phyloP scores from a whole-genome alignment of 768 basidiomycete genomes.

The Mycena floridula region DNA sequence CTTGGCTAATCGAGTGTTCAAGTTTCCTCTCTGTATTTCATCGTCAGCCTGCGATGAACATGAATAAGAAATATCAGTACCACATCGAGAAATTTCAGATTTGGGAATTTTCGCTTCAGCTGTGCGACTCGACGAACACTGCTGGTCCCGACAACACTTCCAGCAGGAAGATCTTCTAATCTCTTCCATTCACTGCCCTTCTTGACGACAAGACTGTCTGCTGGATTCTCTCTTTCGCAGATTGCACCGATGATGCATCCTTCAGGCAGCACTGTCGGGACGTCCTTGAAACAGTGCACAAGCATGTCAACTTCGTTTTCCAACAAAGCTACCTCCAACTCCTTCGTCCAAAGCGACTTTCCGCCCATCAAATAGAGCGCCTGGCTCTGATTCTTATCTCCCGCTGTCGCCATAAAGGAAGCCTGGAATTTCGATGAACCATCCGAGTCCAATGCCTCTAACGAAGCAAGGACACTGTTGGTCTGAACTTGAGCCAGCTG shows the following conservation, averaged over 20 bases:
- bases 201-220: constrained; percentile 86
- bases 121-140: constrained; percentile 92
- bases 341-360: constrained; percentile 95
- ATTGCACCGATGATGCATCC: constrained; percentile 86
- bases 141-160: constrained; percentile 92
- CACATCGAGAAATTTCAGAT: constrained; percentile 78
- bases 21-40: constrained; percentile 65
- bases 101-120: constrained; percentile 69
- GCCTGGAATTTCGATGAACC: constrained; percentile 37
- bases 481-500: constrained; percentile 90
- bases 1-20: constrained; percentile 94
- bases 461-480: constrained; percentile 62
- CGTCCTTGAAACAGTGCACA: constrained; percentile 89
- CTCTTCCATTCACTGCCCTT: constrained; percentile 58
- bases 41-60: neutral
- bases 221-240: constrained; percentile 80
- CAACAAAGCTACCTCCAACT: constrained; percentile 82
- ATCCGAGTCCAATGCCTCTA: constrained; percentile 45
- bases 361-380: constrained; percentile 84
- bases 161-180: constrained; percentile 79
- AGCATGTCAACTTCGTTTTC: constrained; percentile 80
- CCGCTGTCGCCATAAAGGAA: constrained; percentile 53
- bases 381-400: constrained; percentile 90
- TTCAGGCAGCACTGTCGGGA: constrained; percentile 80
- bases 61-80: constrained; percentile 37